Conservation (phyloP, 192 early-diverging fungal species). For the Coemansia sp. region DNA sequence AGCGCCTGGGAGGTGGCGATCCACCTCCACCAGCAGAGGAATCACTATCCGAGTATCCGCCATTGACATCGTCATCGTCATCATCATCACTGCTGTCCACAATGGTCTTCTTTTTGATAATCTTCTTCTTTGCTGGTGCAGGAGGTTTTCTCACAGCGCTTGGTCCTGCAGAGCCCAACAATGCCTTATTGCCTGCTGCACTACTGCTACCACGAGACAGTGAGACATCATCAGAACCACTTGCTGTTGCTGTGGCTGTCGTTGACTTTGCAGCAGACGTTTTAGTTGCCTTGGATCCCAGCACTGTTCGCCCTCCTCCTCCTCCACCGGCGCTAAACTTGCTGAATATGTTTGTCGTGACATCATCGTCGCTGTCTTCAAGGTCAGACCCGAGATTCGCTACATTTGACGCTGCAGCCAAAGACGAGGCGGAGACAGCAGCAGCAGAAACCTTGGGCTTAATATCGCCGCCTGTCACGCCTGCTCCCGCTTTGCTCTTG, state of each 20-base stretch:
- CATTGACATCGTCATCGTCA: constrained; percentile 13
- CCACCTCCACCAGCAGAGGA: constrained; percentile 17
- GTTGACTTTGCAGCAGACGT: neutral
- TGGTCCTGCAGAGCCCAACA: neutral
- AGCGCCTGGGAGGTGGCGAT: constrained; percentile 16
- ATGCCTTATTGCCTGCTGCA: neutral
- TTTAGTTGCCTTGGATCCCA: neutral
- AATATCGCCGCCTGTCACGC: neutral
- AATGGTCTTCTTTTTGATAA: constrained; percentile 11
- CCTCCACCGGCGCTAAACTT: constrained; percentile 20
- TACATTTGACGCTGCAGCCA: constrained; percentile 4
- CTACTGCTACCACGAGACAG: neutral
- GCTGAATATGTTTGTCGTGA: constrained; percentile 34
- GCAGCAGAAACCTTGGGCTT: neutral
- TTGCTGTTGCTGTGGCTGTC: constrained; percentile 12
- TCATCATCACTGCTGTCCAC: constrained; percentile 38
- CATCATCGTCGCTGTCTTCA: constrained; percentile 55
- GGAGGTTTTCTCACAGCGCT: neutral
- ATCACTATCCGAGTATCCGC: constrained; percentile 5
- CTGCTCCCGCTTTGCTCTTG: neutral
- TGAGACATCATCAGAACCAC: too few species aligned
- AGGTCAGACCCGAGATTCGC: constrained; percentile 50
- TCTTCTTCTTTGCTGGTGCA: constrained; percentile 15
- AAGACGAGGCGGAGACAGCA: neutral
- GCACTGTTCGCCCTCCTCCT: constrained; percentile 3